Evolutionary conservation across 129 eudicot species (phyloP).

Genomic region (Lactuca saligna): DNA sequence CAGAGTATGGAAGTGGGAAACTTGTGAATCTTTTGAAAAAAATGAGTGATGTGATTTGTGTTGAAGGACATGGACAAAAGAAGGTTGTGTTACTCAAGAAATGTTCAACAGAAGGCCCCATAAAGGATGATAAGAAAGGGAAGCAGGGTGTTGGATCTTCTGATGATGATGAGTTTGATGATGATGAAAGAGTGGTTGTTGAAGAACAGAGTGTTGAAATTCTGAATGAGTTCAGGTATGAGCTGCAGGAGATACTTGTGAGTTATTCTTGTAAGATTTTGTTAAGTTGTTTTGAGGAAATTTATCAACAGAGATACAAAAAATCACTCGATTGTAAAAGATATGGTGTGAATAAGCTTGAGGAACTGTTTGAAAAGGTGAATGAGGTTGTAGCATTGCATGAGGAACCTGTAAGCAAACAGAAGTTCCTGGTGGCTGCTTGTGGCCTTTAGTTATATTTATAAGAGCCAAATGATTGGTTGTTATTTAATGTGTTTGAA

Average conservation of each 20-base stretch:
- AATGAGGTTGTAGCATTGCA: slow-evolving; percentile 68
- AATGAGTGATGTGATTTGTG: slow-evolving; percentile 50
- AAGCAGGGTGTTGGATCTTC: slow-evolving; percentile 64
- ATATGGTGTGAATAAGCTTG: slow-evolving; percentile 68
- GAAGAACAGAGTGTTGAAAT: slow-evolving; percentile 41
- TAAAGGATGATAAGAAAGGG: slow-evolving; percentile 58
- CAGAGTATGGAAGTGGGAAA: slow-evolving; percentile 70
- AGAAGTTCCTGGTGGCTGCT: slow-evolving; percentile 64
- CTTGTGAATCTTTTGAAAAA: slow-evolving; percentile 69
- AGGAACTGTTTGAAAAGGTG: slow-evolving; percentile 74
- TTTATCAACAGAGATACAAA: slow-evolving; percentile 79
- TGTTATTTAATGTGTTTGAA: slow-evolving; percentile 15
- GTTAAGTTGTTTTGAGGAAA: slow-evolving; percentile 63
- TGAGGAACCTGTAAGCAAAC: slow-evolving; percentile 74
- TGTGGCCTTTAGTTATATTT: slow-evolving; percentile 28
- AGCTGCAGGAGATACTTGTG: slow-evolving; percentile 84
- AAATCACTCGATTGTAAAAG: slow-evolving; percentile 51
- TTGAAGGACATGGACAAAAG: slow-evolving; percentile 66
- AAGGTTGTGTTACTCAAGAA: slow-evolving; percentile 55
- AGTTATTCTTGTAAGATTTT: slow-evolving; percentile 79
- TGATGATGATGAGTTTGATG: slow-evolving; percentile 65
- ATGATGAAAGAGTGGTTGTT: slow-evolving; percentile 54
- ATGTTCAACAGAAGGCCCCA: slow-evolving; percentile 28
- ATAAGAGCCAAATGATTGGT: background rate
- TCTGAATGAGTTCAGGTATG: slow-evolving; percentile 56